These are phyloP conservation scores for Parachaetomium inaequale DNA, from an alignment of 495 filamentous ascomycete genomes.

Conservation along the genomic window DNA sequence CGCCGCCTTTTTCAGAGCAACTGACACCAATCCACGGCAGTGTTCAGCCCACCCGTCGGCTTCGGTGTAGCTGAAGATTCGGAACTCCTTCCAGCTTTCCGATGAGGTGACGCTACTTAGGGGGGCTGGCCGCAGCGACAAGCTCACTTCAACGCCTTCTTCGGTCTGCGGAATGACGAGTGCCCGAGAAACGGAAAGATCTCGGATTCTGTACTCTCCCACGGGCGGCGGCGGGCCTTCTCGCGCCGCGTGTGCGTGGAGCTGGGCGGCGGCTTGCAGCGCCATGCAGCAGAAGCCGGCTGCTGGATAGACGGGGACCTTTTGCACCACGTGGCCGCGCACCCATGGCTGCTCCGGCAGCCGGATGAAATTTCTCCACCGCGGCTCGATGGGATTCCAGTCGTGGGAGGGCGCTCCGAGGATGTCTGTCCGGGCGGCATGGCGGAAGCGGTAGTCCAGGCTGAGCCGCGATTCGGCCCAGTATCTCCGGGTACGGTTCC, in stretches of 20 bases:
- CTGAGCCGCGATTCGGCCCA: not conserved
- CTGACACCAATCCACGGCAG: not conserved
- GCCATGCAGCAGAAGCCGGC: not conserved
- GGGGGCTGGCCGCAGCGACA: not conserved
- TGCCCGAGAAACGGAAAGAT: not conserved
- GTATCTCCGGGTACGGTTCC: conserved; percentile 31
- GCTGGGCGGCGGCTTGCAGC: not conserved
- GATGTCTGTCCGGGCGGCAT: not conserved
- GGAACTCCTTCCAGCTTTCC: not conserved
- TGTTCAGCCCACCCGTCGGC: not conserved
- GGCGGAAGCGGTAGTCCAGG: not conserved
- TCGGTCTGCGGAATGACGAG: not conserved
- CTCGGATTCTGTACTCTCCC: not conserved
- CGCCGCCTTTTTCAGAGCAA: not conserved
- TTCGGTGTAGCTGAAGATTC: not conserved
- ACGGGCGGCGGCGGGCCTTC: not conserved
- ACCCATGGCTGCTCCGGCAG: not conserved
- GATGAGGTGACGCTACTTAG: too few species aligned
- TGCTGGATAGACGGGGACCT: not conserved
- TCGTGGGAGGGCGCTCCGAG: not conserved
- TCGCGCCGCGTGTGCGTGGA: not conserved
- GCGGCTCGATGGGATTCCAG: not conserved
- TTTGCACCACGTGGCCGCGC: not conserved
- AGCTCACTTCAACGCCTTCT: not conserved
- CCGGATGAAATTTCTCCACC: not conserved